Percentiles rank a stretch among this genome's conserved stretches.
Conservation (phyloP, 352 stramenopile genomes). For the Phytophthora citrophthora region DNA sequence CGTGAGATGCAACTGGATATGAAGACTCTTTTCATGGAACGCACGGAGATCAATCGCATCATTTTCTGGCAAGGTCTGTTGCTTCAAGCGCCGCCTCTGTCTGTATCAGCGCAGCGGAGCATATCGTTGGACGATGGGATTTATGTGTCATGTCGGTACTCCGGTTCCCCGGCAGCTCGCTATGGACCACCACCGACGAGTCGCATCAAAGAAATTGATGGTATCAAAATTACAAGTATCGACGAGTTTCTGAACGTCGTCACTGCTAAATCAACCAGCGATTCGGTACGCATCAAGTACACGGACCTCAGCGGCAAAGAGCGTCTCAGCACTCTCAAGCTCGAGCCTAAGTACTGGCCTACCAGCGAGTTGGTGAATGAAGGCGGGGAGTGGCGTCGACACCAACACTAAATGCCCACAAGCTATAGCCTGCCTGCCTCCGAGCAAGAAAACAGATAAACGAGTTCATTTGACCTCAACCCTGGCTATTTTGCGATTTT, state of each 20-base stretch:
- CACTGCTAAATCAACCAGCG: conserved; percentile 51
- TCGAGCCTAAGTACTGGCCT: conserved; percentile 91
- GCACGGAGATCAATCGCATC: conserved; percentile 90
- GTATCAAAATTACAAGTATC: conserved; percentile 84
- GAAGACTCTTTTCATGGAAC: conserved; percentile 83
- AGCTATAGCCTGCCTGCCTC: too few relatives aligned
- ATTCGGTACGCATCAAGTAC: conserved; percentile 91
- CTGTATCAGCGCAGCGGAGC: conserved; percentile 83
- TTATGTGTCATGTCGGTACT: conserved; percentile 89
- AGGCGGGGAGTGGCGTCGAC: conserved; percentile 78
- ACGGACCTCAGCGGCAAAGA: conserved; percentile 89
- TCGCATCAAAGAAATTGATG: conserved; percentile 92
- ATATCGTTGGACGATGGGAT: conserved; percentile 86
- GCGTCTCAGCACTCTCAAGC: conserved; percentile 87
- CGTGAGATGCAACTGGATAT: conserved; percentile 71
- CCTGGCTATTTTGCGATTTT: too few relatives aligned
- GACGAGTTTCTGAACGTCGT: conserved; percentile 91
- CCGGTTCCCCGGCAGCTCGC: conserved; percentile 86
- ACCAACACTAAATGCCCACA: conserved; percentile 38
- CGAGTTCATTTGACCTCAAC: too few relatives aligned
- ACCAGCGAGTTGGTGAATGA: conserved; percentile 87
- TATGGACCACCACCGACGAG: conserved; percentile 89
- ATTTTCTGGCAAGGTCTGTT: conserved; percentile 93
- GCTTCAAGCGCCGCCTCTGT: conserved; percentile 88
- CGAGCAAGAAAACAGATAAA: too few relatives aligned